A percentile compares a stretch with the other conserved stretches of the same genome.
These are phyloP conservation scores for Seiridium cupressi DNA, from an alignment of 2,329 filamentous ascomycete species.

Conservation along the genomic window DNA sequence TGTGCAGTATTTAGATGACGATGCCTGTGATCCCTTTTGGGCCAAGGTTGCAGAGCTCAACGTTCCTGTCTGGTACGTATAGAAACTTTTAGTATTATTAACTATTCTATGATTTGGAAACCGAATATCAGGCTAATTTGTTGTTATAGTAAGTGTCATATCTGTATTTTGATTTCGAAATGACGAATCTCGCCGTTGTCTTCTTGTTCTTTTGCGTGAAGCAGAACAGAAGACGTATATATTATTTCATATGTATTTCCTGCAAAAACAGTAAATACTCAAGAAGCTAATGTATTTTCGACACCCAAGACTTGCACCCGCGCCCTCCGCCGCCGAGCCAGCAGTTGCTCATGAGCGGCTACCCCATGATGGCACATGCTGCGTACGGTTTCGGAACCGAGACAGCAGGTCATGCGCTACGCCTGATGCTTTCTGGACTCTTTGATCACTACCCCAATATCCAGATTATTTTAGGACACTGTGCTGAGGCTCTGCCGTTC, in stretches of 20 bases:
- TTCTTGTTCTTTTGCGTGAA: too few species aligned
- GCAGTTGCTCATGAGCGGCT: background rate
- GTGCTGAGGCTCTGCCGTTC: constrained; percentile 48
- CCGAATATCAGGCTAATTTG: too few species aligned
- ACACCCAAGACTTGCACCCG: constrained; percentile 29
- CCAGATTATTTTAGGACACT: constrained; percentile 44
- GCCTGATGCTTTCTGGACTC: constrained; percentile 29
- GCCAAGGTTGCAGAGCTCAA: constrained; percentile 51
- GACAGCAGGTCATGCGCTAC: constrained; percentile 1
- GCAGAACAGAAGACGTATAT: too few species aligned
- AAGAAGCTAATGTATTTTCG: too few species aligned
- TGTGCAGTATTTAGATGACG: constrained; percentile 63
- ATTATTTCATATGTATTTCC: too few species aligned
- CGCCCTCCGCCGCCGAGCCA: constrained; percentile 48
- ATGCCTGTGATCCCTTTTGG: constrained; percentile 63
- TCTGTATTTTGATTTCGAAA: too few species aligned
- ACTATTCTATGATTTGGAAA: too few species aligned
- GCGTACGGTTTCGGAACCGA: constrained; percentile 1
- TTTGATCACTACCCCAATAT: constrained; percentile 45
- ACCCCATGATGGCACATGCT: background rate
- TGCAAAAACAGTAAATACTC: too few species aligned
- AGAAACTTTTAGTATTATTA: too few species aligned
- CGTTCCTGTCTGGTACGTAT: too few species aligned
- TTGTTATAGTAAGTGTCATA: too few species aligned
- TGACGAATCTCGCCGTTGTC: too few species aligned